Evolutionary conservation across 108 stramenopile genomes (phyloP).

Genomic region (Nitzschia putrida): DNA sequence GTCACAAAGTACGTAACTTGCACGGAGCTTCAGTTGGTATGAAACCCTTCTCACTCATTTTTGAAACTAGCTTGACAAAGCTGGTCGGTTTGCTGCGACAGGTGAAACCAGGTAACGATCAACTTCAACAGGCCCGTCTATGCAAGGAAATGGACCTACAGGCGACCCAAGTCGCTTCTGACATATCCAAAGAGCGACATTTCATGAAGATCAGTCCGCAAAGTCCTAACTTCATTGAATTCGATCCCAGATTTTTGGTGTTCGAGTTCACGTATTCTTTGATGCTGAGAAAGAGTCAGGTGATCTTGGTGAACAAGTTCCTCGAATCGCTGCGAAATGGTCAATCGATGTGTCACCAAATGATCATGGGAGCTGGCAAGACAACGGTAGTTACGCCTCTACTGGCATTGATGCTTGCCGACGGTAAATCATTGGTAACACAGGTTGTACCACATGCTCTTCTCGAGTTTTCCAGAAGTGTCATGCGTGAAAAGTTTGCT

Average conservation of each 20-base stretch:
- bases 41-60: background rate
- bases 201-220: constrained; percentile 68
- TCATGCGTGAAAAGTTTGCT: constrained; percentile 97
- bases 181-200: constrained; percentile 83
- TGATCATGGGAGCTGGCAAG: constrained; percentile 99
- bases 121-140: constrained; percentile 50
- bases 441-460: constrained; percentile 99
- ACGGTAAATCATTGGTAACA: constrained; percentile 91
- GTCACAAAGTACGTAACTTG: constrained; percentile 62
- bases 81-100: constrained; percentile 67
- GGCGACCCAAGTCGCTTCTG: constrained; percentile 76
- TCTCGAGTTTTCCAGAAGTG: constrained; percentile 94
- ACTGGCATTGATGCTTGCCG: constrained; percentile 95
- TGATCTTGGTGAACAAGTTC: constrained; percentile 94
- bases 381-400: constrained; percentile 99
- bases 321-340: constrained; percentile 62
- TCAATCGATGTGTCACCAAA: constrained; percentile 95
- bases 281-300: constrained; percentile 95
- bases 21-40: background rate
- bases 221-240: constrained; percentile 72
- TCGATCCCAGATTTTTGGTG: constrained; percentile 95
- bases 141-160: constrained; percentile 84
- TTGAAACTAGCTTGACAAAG: constrained; percentile 50
- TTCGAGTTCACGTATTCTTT: constrained; percentile 97
- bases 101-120: constrained; percentile 60